phyloP scores from a whole-genome alignment of 202 grass and related monocot species.

The Hordeum pubiflorum region DNA sequence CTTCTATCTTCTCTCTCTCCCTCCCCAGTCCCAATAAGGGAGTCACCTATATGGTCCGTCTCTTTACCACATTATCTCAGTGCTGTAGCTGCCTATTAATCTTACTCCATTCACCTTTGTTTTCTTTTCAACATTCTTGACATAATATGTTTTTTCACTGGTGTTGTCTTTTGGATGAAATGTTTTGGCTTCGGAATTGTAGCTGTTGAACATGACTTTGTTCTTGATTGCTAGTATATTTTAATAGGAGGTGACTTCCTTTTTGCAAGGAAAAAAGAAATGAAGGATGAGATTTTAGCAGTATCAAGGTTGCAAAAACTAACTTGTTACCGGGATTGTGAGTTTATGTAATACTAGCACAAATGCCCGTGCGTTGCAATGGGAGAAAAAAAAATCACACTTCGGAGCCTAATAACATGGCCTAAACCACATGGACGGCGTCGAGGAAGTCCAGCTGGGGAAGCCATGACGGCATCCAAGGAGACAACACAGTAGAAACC shows the following conservation, averaged over 20 bases:
- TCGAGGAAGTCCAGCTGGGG: no score
- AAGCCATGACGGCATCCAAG: no score
- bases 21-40: not conserved
- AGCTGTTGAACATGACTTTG: not conserved
- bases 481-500: no score
- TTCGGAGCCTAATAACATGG: no score
- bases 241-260: not conserved
- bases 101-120: not conserved
- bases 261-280: not conserved
- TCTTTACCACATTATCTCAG: not conserved
- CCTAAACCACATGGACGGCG: no score
- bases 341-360: not conserved
- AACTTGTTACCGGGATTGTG: not conserved
- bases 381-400: no score
- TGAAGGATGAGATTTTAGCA: not conserved
- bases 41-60: no score
- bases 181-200: not conserved
- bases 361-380: no score
- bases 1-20: constrained; percentile 1
- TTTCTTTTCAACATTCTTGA: not conserved
- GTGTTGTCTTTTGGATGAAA: not conserved
- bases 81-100: not conserved
- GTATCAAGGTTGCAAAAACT: not conserved
- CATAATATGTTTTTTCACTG: not conserved
- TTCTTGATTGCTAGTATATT: constrained; percentile 4